Conservation (phyloP, 1,139 yeast genomes). For the Pneumocystis carinii region DNA sequence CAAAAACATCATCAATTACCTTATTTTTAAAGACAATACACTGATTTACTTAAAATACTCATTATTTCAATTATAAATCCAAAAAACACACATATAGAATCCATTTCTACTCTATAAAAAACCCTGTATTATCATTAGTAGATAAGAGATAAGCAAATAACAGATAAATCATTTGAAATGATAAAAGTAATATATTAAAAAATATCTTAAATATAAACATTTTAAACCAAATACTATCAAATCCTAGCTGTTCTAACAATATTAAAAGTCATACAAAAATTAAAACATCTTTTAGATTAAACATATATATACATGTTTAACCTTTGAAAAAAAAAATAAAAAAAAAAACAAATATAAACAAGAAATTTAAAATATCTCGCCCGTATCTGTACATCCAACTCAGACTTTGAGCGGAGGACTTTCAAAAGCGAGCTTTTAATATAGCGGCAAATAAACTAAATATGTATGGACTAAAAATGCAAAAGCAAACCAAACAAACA, state of each 20-base stretch:
- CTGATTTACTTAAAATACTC: neutral
- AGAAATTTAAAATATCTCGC: neutral
- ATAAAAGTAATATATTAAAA: conserved; percentile 21
- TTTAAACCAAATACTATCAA: neutral
- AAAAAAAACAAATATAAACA: neutral
- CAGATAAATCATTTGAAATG: conserved; percentile 14
- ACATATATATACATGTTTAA: neutral
- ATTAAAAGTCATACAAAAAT: too few relatives aligned
- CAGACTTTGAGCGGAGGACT: neutral
- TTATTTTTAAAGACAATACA: neutral
- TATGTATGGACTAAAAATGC: neutral
- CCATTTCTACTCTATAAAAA: conserved; percentile 52
- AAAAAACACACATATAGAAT: neutral
- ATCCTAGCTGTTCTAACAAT: neutral
- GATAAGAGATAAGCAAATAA: conserved; percentile 56
- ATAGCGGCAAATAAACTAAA: neutral
- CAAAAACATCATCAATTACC: neutral
- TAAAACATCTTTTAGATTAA: too few relatives aligned
- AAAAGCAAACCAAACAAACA: neutral
- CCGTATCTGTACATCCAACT: neutral
- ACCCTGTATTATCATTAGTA: conserved; percentile 86
- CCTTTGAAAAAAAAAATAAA: neutral
- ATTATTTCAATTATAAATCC: neutral
- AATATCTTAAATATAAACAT: conserved; percentile 1
- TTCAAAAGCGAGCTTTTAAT: neutral